Conservation (phyloP, 129 eudicot species). For the Ambrosia trifida region DNA sequence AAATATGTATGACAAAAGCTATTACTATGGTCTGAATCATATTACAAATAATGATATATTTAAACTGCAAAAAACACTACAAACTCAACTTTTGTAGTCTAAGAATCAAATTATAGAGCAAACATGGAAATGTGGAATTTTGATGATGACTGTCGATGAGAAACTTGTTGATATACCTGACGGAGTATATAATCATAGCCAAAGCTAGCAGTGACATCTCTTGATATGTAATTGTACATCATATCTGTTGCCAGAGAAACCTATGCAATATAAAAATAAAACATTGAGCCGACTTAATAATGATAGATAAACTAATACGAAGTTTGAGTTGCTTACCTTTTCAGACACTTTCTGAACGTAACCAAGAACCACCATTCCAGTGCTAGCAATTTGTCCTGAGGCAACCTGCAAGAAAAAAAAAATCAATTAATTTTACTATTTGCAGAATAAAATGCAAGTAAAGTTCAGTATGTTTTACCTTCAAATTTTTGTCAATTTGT, state of each 20-base stretch:
- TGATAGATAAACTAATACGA: too few species aligned
- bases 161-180: constrained; percentile 51
- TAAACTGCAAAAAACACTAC: background rate
- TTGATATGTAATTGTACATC: constrained; percentile 85
- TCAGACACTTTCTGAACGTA: constrained; percentile 95
- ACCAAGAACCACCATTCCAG: constrained; percentile 85
- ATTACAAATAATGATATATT: background rate
- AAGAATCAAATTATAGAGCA: constrained; percentile 9
- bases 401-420: constrained; percentile 64
- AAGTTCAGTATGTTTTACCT: background rate
- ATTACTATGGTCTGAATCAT: background rate
- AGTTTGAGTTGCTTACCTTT: constrained; percentile 43
- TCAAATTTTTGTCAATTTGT: background rate
- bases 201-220: constrained; percentile 83
- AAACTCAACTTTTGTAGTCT: background rate
- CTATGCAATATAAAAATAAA: constrained; percentile 32
- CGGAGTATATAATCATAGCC: constrained; percentile 93
- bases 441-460: constrained; percentile 12
- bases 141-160: background rate
- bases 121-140: too few species aligned
- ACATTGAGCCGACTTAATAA: background rate
- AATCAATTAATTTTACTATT: background rate
- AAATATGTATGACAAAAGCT: background rate
- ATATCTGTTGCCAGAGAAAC: constrained; percentile 93
- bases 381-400: constrained; percentile 89